Conservation (phyloP, 2,329 filamentous ascomycete species). For the Xenoacremonium recifei region DNA sequence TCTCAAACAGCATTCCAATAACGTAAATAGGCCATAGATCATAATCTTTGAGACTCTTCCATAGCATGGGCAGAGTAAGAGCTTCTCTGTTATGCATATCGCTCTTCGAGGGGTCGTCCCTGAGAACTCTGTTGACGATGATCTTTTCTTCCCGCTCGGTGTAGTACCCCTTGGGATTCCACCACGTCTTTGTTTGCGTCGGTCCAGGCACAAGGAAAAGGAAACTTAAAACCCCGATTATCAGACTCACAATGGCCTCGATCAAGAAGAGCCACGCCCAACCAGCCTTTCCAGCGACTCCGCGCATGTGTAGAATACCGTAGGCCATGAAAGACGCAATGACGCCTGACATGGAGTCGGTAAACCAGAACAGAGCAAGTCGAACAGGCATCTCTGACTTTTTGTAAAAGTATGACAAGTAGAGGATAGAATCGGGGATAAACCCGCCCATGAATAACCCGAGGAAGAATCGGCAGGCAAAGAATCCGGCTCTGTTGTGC, state of each 20-base stretch:
- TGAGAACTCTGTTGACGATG: slow-evolving; percentile 52
- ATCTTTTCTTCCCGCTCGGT: slow-evolving; percentile 56
- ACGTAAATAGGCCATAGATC: slow-evolving; percentile 56
- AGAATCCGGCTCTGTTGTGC: slow-evolving; percentile 5
- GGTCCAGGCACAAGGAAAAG: slow-evolving; percentile 6
- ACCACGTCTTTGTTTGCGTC: slow-evolving; percentile 3
- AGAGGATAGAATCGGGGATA: slow-evolving; percentile 18
- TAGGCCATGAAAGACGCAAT: slow-evolving; percentile 22
- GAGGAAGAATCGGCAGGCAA: slow-evolving; percentile 10
- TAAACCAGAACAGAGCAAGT: slow-evolving; percentile 20
- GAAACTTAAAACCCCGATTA: slow-evolving; percentile 9
- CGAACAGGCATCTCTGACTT: slow-evolving; percentile 23
- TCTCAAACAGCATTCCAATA: slow-evolving; percentile 41
- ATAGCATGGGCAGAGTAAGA: slow-evolving; percentile 44
- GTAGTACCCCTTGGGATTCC: slow-evolving; percentile 51
- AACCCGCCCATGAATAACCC: slow-evolving; percentile 9
- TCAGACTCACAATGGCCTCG: slow-evolving; percentile 16
- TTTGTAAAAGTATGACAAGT: slow-evolving; percentile 28
- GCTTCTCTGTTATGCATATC: slow-evolving; percentile 56
- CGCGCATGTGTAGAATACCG: slow-evolving; percentile 25
- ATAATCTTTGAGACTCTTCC: slow-evolving; percentile 48
- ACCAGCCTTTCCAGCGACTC: slow-evolving; percentile 20
- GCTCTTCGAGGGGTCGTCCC: slow-evolving; percentile 55
- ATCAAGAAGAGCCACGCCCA: slow-evolving; percentile 25
- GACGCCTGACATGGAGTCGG: slow-evolving; percentile 23